Base-by-base conservation (phyloP, 345 rosid species). In the Rhodamnia rubescens region DNA sequence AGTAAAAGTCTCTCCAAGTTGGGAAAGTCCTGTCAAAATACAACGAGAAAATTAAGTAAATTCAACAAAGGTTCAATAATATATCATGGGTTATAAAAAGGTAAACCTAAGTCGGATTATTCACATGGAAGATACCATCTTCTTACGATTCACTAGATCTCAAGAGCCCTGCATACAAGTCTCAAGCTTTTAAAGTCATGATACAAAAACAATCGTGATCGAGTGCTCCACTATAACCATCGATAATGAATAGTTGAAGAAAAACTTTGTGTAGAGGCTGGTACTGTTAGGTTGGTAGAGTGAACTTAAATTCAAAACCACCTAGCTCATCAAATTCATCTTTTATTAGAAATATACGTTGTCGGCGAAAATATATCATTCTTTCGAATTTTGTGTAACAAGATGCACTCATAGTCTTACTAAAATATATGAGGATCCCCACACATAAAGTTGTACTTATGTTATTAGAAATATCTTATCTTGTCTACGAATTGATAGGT, bases 81-180 rank as follows among this genome's bases (percentile, higher is more conserved):
- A 3, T 1, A 7, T 24, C 14, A 24, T 56, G 2, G 0, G 2
- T 4, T 22, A 12, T 56, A 21, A 50, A 49, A 49, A 11, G 27
- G 26, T 82, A 74, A 85, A 93, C 94, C 98, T 92, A 93, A 87
- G 2, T 56, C 1, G 0, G 59, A 4, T 22, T 12, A 22, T 24
- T 22, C 26, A 2, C 59, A 56, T 10, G 59, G n/a, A 10, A 24
- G 12, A 0, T 4, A 1, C 6, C 59, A 10, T 24, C 1, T 0
- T 24, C 6, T 24, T 11, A 24, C 1, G 2, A n/a, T 56, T 2
- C 27, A 56, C 4, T 24, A 55, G 4, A 55, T 55, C 13, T 22
- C 5, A 83, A 95, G 80, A 94, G 21, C 8, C 74, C 22, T 64
- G 51, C 85, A 15, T 80, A 56, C 27, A 24, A 24, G 12, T 22